Percentiles rank a stretch among this genome's conserved stretches.
phyloP scores from a whole-genome alignment of 2,329 filamentous ascomycete genomes.

The Fusarium sp. region DNA sequence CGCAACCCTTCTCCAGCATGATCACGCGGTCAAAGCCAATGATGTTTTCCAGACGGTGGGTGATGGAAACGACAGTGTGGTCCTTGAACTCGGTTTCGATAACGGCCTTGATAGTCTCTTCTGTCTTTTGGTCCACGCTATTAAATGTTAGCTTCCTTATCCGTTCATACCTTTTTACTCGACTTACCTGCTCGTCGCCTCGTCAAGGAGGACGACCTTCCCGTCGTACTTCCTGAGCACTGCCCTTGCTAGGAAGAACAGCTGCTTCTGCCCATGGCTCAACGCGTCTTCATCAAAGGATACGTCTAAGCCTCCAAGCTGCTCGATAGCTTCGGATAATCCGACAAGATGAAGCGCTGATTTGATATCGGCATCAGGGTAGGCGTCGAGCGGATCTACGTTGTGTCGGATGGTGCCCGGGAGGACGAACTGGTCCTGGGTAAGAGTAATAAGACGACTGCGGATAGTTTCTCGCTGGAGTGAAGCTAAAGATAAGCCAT shows the following conservation, averaged over 20 bases:
- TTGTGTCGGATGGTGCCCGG: conserved; percentile 63
- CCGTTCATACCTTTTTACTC: too few species aligned
- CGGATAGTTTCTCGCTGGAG: conserved; percentile 60
- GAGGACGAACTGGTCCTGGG: conserved; percentile 65
- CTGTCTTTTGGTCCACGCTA: conserved; percentile 54
- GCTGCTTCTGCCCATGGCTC: conserved; percentile 63
- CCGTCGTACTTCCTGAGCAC: conserved; percentile 56
- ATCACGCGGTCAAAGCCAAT: conserved; percentile 51
- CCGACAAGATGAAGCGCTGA: conserved; percentile 59
- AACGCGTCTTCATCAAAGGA: conserved; percentile 53
- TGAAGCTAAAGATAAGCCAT: conserved; percentile 57
- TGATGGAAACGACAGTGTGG: conserved; percentile 67
- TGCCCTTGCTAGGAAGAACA: conserved; percentile 64
- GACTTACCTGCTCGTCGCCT: conserved; percentile 55
- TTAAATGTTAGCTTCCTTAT: conserved; percentile 8
- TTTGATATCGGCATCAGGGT: conserved; percentile 55
- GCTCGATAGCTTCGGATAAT: conserved; percentile 58
- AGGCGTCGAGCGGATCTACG: conserved; percentile 56
- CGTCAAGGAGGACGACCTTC: conserved; percentile 61
- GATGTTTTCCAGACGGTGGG: conserved; percentile 60
- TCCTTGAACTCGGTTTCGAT: conserved; percentile 51
- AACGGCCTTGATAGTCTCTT: conserved; percentile 51
- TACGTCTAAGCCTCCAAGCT: conserved; percentile 55
- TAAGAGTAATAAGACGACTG: conserved; percentile 59
- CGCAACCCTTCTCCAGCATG: conserved; percentile 47